Base-by-base conservation (phyloP, 2,329 filamentous ascomycete species). In the Diaporthe amygdali region DNA sequence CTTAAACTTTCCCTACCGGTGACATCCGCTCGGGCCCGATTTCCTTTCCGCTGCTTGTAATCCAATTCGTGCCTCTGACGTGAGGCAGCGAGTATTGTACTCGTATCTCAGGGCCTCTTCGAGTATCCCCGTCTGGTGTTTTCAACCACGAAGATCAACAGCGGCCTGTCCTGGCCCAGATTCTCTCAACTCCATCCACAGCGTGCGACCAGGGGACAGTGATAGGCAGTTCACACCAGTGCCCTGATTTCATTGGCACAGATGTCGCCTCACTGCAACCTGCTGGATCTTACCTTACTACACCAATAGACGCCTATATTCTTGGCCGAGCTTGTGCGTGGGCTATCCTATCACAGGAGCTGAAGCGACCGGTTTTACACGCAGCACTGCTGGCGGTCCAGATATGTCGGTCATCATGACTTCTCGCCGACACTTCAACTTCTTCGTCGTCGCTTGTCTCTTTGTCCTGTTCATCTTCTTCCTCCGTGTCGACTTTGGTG, bases 401-500 rank as follows among this genome's bases (percentile, higher is more conserved):
- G 41, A n/a, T 5, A 69, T 68, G 37, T 68, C 64, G 20, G n/a
- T 37, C 49, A 70, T 34, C 7, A 70, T 72, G 51, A 52, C 67
- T 2, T 51, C 8, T 20, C 70, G 67, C 12, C 66, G 70, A 4
- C 47, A 63, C 14, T n/a, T 46, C 9, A 69, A 46, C 30, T 59
- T 69, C 6, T 30, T 71, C 20, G 37, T 64, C 17, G 46, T 25
- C 27, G 34, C 30, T 32, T 71, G 66, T 15, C 14, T 63, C 49
- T 71, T 71, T 3, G 44, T 49, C 10, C 30, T 69, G 3, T 44
- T 63, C 49, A 30, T 69, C 32, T 20, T 71, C 47, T 71, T 71
- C 15, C 66, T 71, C 37, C 70, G 70, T 15, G 30, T 46, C 20
- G 55, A 56, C 15, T 51, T 71, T 9, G 32, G 22, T 9, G 34